Percentiles rank a stretch among this genome's conserved stretches.
These are phyloP conservation scores for Protomyces inundatus DNA, from an alignment of 1,139 yeast genomes.

Conservation along the genomic window DNA sequence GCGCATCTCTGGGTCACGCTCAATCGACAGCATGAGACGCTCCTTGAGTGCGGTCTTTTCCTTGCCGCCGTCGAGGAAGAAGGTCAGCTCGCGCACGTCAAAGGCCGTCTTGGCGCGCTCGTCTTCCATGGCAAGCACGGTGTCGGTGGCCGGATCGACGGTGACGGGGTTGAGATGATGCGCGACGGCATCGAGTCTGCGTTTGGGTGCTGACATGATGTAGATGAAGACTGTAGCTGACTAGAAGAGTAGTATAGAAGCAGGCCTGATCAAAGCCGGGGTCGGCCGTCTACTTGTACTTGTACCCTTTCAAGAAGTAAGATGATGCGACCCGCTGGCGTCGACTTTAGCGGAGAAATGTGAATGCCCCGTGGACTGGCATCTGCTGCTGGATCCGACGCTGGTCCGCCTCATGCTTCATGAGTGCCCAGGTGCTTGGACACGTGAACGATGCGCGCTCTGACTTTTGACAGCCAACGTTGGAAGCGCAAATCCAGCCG, in stretches of 20 bases:
- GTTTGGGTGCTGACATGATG: constrained; percentile 16
- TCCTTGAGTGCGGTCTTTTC: constrained; percentile 46
- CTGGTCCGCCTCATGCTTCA: too few species aligned
- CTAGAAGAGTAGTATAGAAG: background rate
- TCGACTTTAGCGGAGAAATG: too few species aligned
- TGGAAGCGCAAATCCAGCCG: too few species aligned
- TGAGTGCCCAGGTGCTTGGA: too few species aligned
- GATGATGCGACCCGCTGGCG: too few species aligned
- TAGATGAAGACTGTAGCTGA: background rate
- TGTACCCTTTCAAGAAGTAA: too few species aligned
- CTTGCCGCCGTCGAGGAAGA: constrained; percentile 54
- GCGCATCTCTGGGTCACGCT: constrained; percentile 54
- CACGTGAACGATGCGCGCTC: too few species aligned
- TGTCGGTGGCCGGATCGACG: constrained; percentile 31
- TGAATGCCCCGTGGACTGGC: too few species aligned
- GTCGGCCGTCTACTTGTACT: background rate
- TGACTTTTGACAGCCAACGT: too few species aligned
- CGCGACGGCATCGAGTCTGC: constrained; percentile 25
- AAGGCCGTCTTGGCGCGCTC: constrained; percentile 50
- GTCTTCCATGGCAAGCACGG: constrained; percentile 40
- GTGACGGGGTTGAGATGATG: constrained; percentile 16
- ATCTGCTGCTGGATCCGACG: too few species aligned
- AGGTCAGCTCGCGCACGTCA: constrained; percentile 48
- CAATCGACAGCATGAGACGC: constrained; percentile 46
- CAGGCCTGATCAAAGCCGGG: background rate